A percentile compares a stretch with the other conserved stretches of the same genome.
Evolutionary conservation across 2,329 filamentous ascomycete genomes (phyloP).

Genomic region (Epichloe sp.): DNA sequence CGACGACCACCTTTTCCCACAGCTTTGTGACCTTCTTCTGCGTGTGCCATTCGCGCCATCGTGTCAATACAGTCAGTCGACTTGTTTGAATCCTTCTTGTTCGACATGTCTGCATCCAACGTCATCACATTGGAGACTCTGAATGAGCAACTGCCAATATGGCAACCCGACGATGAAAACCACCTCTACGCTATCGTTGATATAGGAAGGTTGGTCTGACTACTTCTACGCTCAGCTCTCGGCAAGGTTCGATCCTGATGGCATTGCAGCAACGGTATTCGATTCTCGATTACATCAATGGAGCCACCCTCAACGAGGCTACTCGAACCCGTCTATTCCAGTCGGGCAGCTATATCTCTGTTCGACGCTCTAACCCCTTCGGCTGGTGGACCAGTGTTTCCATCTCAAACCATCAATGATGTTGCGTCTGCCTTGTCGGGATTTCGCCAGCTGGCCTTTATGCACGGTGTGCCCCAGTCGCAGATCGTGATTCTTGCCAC

Average conservation of each 20-base stretch:
- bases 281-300: conserved; percentile 81
- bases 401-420: conserved; percentile 43
- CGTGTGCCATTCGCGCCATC: not conserved
- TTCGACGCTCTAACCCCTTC: conserved; percentile 63
- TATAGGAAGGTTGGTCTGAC: conserved; percentile 39
- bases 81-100: not conserved
- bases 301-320: conserved; percentile 57
- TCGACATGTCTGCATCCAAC: conserved; percentile 22
- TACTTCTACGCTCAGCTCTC: not conserved
- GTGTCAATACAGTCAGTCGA: not conserved
- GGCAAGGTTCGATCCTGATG: not conserved
- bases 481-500: conserved; percentile 73
- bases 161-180: conserved; percentile 31
- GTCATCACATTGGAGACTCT: conserved; percentile 40
- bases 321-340: conserved; percentile 63
- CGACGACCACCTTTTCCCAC: not conserved
- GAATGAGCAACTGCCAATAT: conserved; percentile 32
- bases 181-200: conserved; percentile 45
- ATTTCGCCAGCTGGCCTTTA: conserved; percentile 58
- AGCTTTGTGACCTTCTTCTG: not conserved
- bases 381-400: conserved; percentile 28
- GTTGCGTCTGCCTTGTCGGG: conserved; percentile 54
- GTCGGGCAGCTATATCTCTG: conserved; percentile 69
- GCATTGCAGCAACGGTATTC: conserved; percentile 65
- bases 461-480: conserved; percentile 50